Conservation (phyloP, 1,284 basidiomycete species). For the Pyrrhoderma lamaoense region DNA sequence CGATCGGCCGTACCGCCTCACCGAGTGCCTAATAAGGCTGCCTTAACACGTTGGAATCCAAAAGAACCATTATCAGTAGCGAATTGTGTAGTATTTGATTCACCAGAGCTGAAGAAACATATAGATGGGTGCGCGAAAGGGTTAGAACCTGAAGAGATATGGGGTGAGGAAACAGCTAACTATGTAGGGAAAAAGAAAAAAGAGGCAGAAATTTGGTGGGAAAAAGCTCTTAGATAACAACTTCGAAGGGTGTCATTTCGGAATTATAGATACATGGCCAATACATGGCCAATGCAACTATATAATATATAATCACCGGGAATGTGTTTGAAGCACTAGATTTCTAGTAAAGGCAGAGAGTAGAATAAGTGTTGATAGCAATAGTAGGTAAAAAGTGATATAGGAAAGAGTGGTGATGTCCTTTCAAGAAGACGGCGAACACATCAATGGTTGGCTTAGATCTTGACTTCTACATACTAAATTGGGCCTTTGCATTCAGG, state of each 20-base stretch:
- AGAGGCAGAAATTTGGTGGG: conserved; percentile 31
- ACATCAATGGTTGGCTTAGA: no score
- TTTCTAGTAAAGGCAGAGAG: no score
- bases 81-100: conserved; percentile 79
- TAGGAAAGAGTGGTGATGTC: not conserved
- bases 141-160: conserved; percentile 45
- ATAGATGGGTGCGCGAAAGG: conserved; percentile 42
- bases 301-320: no score
- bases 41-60: conserved; percentile 77
- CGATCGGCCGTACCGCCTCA: conserved; percentile 75
- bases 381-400: not conserved
- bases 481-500: conserved; percentile 7
- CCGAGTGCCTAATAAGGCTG: conserved; percentile 60
- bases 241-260: no score
- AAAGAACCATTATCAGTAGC: conserved; percentile 52
- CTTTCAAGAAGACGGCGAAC: no score
- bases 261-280: no score
- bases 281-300: no score
- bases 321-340: no score
- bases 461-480: no score
- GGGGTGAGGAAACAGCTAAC: conserved; percentile 55
- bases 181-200: conserved; percentile 46
- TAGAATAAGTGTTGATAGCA: no score
- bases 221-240: conserved; percentile 7
- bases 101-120: conserved; percentile 66